phyloP scores from a whole-genome alignment of 257 asterid genomes.

The Osmanthus fragrans region DNA sequence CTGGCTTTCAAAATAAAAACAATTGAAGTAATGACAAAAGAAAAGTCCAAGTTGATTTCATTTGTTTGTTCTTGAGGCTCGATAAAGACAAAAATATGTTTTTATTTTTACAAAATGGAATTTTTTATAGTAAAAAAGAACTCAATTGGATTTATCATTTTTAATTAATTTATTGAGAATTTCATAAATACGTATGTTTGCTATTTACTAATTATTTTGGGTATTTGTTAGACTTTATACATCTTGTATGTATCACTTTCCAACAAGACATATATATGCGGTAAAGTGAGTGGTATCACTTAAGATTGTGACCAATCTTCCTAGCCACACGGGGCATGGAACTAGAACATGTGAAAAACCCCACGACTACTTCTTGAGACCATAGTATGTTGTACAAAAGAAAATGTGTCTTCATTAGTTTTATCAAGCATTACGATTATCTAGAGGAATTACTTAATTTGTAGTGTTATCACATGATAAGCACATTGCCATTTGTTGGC shows the following conservation, averaged over 20 bases:
- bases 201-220: not conserved
- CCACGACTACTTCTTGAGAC: not conserved
- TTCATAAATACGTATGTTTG: too few species aligned
- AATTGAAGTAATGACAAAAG: slow-evolving; percentile 22
- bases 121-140: slow-evolving; percentile 15
- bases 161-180: too few species aligned
- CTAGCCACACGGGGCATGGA: too few species aligned
- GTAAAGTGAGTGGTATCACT: not conserved
- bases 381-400: not conserved
- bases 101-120: not conserved
- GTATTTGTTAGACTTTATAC: not conserved
- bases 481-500: too few species aligned
- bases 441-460: too few species aligned
- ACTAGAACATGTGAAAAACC: not conserved
- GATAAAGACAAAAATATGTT: not conserved
- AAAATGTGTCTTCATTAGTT: too few species aligned
- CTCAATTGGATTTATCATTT: slow-evolving; percentile 19
- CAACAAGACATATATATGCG: not conserved
- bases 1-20: slow-evolving; percentile 10
- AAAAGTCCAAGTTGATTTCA: not conserved
- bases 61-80: not conserved
- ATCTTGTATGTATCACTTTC: not conserved
- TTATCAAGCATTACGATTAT: too few species aligned
- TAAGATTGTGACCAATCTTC: not conserved
- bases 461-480: too few species aligned